Evolutionary conservation across 164 flowering plant species (phyloP).

Genomic region (Umbilicus rupestris): DNA sequence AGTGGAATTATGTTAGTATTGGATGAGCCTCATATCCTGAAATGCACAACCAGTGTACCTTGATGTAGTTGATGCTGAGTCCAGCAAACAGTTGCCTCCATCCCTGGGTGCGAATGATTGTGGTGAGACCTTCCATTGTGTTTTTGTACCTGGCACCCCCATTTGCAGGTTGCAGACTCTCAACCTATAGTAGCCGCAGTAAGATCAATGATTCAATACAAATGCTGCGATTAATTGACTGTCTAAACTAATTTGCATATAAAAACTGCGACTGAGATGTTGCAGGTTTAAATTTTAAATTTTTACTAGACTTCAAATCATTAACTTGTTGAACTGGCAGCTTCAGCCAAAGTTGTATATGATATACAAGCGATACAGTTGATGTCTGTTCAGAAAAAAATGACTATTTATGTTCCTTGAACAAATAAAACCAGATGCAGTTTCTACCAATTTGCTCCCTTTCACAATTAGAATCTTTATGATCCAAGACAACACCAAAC

Average conservation of each 20-base stretch:
- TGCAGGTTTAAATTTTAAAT: neutral
- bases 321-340: neutral
- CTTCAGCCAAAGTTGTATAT: neutral
- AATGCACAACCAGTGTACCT: slow-evolving; percentile 39
- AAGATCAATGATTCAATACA: neutral
- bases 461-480: neutral
- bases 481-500: neutral
- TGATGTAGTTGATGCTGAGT: slow-evolving; percentile 83
- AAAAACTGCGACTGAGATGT: neutral
- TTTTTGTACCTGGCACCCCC: slow-evolving; percentile 37
- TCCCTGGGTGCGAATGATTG: slow-evolving; percentile 67
- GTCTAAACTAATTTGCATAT: neutral
- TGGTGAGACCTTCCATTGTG: slow-evolving; percentile 61
- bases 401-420: neutral
- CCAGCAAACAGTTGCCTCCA: slow-evolving; percentile 89
- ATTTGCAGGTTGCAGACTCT: slow-evolving; percentile 37
- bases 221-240: neutral
- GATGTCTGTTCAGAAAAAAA: too few species aligned
- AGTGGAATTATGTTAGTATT: neutral
- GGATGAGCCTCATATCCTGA: neutral
- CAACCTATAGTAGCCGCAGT: slow-evolving; percentile 43
- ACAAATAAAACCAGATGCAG: neutral
- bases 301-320: neutral
- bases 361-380: too few species aligned
- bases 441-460: neutral